These are phyloP conservation scores for Calonectria montana DNA, from an alignment of 2,329 filamentous ascomycete genomes.

Conservation along the genomic window DNA sequence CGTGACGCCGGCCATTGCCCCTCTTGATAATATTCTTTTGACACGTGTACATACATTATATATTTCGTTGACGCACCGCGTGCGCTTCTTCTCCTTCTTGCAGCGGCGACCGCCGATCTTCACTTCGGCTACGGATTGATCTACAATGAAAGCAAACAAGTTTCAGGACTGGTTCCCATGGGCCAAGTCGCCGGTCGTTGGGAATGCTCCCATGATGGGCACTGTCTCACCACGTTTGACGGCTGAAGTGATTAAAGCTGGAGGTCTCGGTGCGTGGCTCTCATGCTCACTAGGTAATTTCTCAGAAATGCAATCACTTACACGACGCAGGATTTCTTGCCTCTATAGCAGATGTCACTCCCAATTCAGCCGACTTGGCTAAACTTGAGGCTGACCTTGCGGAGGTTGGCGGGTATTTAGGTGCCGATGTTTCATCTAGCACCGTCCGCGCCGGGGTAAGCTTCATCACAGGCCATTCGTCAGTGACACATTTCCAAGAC, in stretches of 20 bases:
- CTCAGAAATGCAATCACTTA: neutral
- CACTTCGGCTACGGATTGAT: too few species aligned
- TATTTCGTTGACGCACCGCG: too few species aligned
- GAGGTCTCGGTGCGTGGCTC: slow-evolving; percentile 48
- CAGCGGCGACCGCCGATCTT: too few species aligned
- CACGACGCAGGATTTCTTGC: slow-evolving; percentile 48
- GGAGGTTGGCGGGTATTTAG: slow-evolving; percentile 44
- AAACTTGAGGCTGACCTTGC: slow-evolving; percentile 48
- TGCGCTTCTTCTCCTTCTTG: too few species aligned
- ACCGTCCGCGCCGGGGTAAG: slow-evolving; percentile 67
- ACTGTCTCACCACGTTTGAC: slow-evolving; percentile 48
- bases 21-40: neutral
- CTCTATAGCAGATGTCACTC: slow-evolving; percentile 44
- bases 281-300: neutral
- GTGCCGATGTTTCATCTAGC: slow-evolving; percentile 44
- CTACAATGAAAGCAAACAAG: neutral
- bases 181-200: slow-evolving; percentile 42
- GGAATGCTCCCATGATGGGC: slow-evolving; percentile 52
- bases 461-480: slow-evolving; percentile 67
- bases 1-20: too few species aligned
- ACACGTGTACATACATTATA: neutral
- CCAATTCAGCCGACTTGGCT: slow-evolving; percentile 45
- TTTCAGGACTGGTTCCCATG: neutral
- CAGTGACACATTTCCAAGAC: slow-evolving; percentile 51
- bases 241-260: slow-evolving; percentile 52